These are phyloP conservation scores for Raddia distichophylla DNA, from an alignment of 176 grass and related monocot genomes.

Conservation along the genomic window DNA sequence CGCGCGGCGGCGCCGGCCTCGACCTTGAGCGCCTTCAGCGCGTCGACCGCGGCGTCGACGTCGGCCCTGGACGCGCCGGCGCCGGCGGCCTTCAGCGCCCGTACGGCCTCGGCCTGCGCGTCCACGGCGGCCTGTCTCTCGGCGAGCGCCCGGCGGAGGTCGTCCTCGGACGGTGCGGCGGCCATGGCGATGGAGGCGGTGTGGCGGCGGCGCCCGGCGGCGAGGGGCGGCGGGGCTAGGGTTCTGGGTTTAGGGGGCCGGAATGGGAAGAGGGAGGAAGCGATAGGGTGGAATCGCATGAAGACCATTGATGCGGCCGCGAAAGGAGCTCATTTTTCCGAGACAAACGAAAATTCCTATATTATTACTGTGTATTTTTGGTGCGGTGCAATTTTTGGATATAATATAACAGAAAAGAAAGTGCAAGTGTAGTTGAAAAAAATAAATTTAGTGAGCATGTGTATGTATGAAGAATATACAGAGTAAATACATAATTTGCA, in stretches of 20 bases:
- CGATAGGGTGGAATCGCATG: conserved; percentile 52
- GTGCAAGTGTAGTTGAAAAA: too few relatives aligned
- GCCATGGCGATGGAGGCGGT: conserved; percentile 34
- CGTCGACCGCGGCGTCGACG: conserved; percentile 60
- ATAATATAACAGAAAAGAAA: too few relatives aligned
- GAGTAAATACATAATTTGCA: too few relatives aligned
- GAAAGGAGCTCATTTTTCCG: too few relatives aligned
- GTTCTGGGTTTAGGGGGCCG: conserved; percentile 42
- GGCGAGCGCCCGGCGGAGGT: conserved; percentile 58
- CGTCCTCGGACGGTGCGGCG: conserved; percentile 50
- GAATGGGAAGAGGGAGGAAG: conserved; percentile 9
- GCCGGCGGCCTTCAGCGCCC: conserved; percentile 55
- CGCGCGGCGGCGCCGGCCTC: conserved; percentile 60
- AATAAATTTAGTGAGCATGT: too few relatives aligned
- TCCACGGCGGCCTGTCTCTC: conserved; percentile 64
- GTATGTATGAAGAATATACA: too few relatives aligned
- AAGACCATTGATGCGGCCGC: conserved; percentile 29
- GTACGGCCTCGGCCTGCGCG: conserved; percentile 62
- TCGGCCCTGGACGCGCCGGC: conserved; percentile 37
- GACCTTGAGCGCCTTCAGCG: conserved; percentile 61
- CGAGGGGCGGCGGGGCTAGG: conserved; percentile 34
- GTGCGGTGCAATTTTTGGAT: too few relatives aligned
- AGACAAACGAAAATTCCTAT: too few relatives aligned
- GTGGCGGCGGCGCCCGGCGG: conserved; percentile 31
- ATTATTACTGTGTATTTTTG: too few relatives aligned